Evolutionary conservation across 176 grass and related monocot genomes (phyloP), one percentile per base, ranked within the genome.

Genomic region (Miscanthus lutarioriparius): DNA sequence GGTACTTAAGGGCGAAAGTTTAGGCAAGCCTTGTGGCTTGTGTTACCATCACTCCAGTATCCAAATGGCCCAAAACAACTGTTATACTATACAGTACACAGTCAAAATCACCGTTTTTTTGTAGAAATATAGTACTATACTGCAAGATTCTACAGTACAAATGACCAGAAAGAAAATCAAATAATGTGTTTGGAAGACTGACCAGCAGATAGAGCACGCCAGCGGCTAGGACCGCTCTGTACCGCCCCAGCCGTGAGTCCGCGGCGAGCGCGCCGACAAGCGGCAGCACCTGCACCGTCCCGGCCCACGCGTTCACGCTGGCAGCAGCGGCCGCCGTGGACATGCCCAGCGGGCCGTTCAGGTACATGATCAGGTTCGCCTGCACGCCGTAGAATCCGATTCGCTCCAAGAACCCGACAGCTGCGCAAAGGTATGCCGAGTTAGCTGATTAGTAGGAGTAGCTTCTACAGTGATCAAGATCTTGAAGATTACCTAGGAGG

Each of bases 301-400:
- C 95, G 5, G 38, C 44, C 86, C 88, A 94, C 35, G 80, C 86
- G 70, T 94, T 91, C 30, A 90, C 74, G 28, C 39, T 36, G 26
- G 88, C 82, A 0, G 86, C 91, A 0, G 84, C 88, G 13, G 83
- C 19, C 47, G 86, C 88, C 85, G 86, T 91, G 25, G 92, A 76
- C 82, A 91, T 65, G 20, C 81, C 86, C 3, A 97, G 70, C 49
- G 88, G 90, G 8, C 95, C 90, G 17, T 90, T 92, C 25, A 97
- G 82, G 84, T 94, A 94, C 76, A 81, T 92, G n/a, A 97, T 91
- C 48, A 97, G 78, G 81, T 97, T 97, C 2, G 32, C 68, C 10
- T 87, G 59, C 8, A 97, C 72, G 10, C 95, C 95, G 65, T 76
- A 82, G 86, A 78, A 94, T 4, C 90, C 88, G 17, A 77, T 40